Base-by-base conservation (phyloP, 192 early-diverging fungal genomes). In the Backusella circina region DNA sequence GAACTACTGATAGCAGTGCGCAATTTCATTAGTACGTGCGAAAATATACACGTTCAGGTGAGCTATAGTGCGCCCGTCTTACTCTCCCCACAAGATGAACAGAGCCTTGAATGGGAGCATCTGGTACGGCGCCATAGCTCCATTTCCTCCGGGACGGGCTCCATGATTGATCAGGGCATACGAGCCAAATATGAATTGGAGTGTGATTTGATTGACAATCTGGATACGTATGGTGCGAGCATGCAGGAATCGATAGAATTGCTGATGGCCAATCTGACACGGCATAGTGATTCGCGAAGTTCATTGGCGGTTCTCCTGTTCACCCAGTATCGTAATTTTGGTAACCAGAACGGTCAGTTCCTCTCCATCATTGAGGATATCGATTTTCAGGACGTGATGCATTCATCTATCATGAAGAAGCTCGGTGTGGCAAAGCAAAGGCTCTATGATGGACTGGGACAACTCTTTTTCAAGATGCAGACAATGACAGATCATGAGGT, bases 1-100 rank as follows among this genome's bases (percentile, higher is more conserved):
- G 91, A 92, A 44, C 85, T 94, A 3, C 79, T 95, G 33, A 79
- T 84, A 13, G 80, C 90, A 4, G 89, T 95, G 33, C 86, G 89
- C 21, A 81, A 85, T 30, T 95, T 95, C 73, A 86, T 74, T 6
- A 65, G 21, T 38, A 66, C 64, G 5, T 83, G 83, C 28, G 83
- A 86, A 70, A 81, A 72, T 44, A 75, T 76, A 3, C 70, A 70
- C 30, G 78, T 88, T 1, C 13, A 68, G 0, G 76, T 88, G 0
- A 76, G 82, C n/a, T 73, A 80, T 23, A 76, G 84, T 3, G 83
- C 86, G 4, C 69, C 69, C 3, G 10, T 41, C 13, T 3, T 69
- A 3, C 12, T 69, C 2, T 23, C 21, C 0, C 2, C 67, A 1
- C 36, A 28, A 5, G 67, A 69, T 36, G n/a, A 35, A 5, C 54